Evolutionary conservation across 768 basidiomycete genomes (phyloP).

Genomic region (Hemileccinum rubropunctum): DNA sequence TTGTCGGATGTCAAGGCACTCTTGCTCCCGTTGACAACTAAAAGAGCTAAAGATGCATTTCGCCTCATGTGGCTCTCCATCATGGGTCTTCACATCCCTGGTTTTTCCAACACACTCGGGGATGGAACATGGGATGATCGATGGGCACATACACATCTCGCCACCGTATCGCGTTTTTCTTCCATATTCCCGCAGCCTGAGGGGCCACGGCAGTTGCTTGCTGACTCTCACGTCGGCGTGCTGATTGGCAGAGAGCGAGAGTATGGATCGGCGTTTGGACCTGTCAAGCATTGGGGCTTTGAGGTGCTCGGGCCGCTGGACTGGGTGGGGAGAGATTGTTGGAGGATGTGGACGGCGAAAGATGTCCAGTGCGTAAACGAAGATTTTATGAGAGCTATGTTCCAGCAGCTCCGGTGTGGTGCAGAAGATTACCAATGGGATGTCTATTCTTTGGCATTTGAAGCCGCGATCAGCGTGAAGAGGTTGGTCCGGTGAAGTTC

Average conservation of each 20-base stretch:
- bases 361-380: slow-evolving; percentile 54
- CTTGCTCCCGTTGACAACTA: slow-evolving; percentile 46
- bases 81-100: slow-evolving; percentile 71
- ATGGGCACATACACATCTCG: slow-evolving; percentile 55
- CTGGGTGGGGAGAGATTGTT: slow-evolving; percentile 28
- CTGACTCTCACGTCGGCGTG: slow-evolving; percentile 64
- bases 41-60: slow-evolving; percentile 51
- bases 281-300: slow-evolving; percentile 63
- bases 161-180: slow-evolving; percentile 42
- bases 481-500: slow-evolving; percentile 42
- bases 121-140: slow-evolving; percentile 59
- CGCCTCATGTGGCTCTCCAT: slow-evolving; percentile 69
- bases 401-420: slow-evolving; percentile 52
- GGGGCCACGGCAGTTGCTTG: slow-evolving; percentile 33
- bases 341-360: slow-evolving; percentile 43
- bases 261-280: slow-evolving; percentile 61
- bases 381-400: slow-evolving; percentile 53
- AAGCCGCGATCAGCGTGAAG: slow-evolving; percentile 57
- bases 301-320: slow-evolving; percentile 58
- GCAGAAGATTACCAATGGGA: slow-evolving; percentile 64
- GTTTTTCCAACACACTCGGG: slow-evolving; percentile 46
- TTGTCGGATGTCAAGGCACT: slow-evolving; percentile 68
- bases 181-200: slow-evolving; percentile 49
- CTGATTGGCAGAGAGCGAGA: slow-evolving; percentile 65
- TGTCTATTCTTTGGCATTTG: slow-evolving; percentile 61